These are phyloP conservation scores for Macrophomina pseudophaseolina DNA, from an alignment of 2,329 filamentous ascomycete genomes.

Conservation along the genomic window DNA sequence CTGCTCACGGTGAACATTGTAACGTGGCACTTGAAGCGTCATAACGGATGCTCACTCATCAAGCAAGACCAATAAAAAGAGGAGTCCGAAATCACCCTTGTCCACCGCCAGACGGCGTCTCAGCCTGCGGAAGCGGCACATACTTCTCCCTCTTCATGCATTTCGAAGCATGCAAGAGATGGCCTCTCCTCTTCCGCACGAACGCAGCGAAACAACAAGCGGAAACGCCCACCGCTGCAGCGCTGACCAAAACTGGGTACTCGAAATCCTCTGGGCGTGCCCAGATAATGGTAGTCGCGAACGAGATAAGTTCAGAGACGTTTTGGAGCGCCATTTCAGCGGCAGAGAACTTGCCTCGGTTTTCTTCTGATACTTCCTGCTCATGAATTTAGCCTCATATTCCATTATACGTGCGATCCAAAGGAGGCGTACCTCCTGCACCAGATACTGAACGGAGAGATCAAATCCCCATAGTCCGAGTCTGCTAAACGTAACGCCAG, in stretches of 20 bases:
- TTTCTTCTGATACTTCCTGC: slow-evolving; percentile 41
- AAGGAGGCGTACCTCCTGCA: slow-evolving; percentile 46
- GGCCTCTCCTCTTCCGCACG: slow-evolving; percentile 63
- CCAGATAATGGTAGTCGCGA: slow-evolving; percentile 68
- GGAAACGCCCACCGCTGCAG: slow-evolving; percentile 51
- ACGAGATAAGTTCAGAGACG: slow-evolving; percentile 71
- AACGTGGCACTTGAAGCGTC: too few relatives aligned
- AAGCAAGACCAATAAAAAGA: too few relatives aligned
- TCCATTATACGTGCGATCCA: background rate
- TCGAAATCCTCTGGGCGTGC: slow-evolving; percentile 67
- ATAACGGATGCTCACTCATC: too few relatives aligned
- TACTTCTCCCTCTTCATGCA: slow-evolving; percentile 13
- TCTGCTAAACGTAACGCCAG: slow-evolving; percentile 47
- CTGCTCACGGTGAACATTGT: too few relatives aligned
- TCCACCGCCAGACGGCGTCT: background rate
- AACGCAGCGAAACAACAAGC: slow-evolving; percentile 56
- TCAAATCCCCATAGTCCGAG: slow-evolving; percentile 57
- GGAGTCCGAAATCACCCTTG: too few relatives aligned
- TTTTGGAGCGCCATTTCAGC: slow-evolving; percentile 73
- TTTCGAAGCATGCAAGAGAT: slow-evolving; percentile 58
- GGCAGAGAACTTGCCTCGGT: slow-evolving; percentile 70
- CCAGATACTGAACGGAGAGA: slow-evolving; percentile 51
- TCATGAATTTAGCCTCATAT: background rate
- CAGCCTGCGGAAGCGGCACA: background rate
- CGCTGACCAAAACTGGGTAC: slow-evolving; percentile 66